Conservation (phyloP, 202 grass and related monocot genomes). For the Cymbopogon flexuosus region DNA sequence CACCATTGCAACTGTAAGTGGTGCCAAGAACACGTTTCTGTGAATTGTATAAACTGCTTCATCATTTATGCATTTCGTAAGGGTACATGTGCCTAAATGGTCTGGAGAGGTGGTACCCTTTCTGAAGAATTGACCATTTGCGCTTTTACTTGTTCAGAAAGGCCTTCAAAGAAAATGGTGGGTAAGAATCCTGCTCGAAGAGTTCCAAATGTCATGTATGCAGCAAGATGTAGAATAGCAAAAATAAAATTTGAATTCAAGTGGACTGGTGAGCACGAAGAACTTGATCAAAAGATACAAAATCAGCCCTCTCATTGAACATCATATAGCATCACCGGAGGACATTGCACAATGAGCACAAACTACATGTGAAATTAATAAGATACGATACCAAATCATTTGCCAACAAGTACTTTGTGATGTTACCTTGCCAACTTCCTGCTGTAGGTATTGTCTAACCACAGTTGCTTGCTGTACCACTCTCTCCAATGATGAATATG, state of each 20-base stretch:
- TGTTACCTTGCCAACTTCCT: slow-evolving; percentile 79
- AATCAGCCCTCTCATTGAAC: background rate
- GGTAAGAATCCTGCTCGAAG: slow-evolving; percentile 71
- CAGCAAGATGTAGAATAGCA: slow-evolving; percentile 21
- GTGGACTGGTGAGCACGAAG: background rate
- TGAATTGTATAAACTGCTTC: slow-evolving; percentile 23
- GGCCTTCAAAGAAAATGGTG: slow-evolving; percentile 85
- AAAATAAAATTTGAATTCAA: slow-evolving; percentile 10
- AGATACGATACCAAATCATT: background rate
- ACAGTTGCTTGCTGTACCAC: slow-evolving; percentile 78
- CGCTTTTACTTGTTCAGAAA: slow-evolving; percentile 81
- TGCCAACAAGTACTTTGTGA: background rate
- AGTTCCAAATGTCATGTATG: slow-evolving; percentile 40
- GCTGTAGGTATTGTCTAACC: slow-evolving; percentile 73
- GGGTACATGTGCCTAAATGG: background rate
- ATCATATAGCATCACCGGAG: background rate
- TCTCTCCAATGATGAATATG: slow-evolving; percentile 86
- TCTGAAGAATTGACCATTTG: slow-evolving; percentile 14
- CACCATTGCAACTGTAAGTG: slow-evolving; percentile 16
- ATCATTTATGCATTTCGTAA: background rate
- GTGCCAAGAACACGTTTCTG: background rate
- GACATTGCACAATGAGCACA: background rate
- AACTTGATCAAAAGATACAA: background rate
- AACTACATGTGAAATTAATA: background rate
- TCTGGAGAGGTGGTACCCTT: background rate